These are phyloP conservation scores for Saraca asoca DNA, from an alignment of 331 rosid species.

Conservation along the genomic window DNA sequence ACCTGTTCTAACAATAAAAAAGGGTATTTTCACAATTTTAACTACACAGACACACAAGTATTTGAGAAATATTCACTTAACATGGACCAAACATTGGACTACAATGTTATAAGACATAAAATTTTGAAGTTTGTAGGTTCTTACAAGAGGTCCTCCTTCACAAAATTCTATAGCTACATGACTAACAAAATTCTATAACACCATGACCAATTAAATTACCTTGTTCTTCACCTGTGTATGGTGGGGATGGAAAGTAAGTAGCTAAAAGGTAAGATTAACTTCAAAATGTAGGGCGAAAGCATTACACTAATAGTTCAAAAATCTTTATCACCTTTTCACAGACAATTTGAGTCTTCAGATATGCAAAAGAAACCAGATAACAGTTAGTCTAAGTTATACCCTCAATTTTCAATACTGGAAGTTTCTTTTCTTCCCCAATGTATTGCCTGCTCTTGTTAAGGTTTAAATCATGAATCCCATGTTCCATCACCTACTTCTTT, in stretches of 20 bases:
- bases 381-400: conserved; percentile 10
- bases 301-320: conserved; percentile 30
- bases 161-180: conserved; percentile 76
- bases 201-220: conserved; percentile 91
- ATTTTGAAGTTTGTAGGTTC: conserved; percentile 35
- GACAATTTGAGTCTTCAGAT: conserved; percentile 68
- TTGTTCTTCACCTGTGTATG: conserved; percentile 87
- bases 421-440: conserved; percentile 9
- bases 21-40: no score
- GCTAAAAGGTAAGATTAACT: conserved; percentile 8
- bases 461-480: conserved; percentile 89
- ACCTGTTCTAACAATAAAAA: conserved; percentile 66
- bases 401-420: neutral
- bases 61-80: no score
- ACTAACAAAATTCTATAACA: no score
- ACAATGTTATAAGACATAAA: neutral
- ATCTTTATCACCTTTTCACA: conserved; percentile 68
- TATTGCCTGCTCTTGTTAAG: conserved; percentile 71
- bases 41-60: no score
- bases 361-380: conserved; percentile 29
- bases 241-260: conserved; percentile 24
- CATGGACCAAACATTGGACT: neutral
- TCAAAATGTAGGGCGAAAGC: conserved; percentile 27
- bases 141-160: conserved; percentile 78
- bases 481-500: conserved; percentile 85